phyloP scores from a whole-genome alignment of 1,139 yeast genomes.

The Blastobotrys illinoisensis region DNA sequence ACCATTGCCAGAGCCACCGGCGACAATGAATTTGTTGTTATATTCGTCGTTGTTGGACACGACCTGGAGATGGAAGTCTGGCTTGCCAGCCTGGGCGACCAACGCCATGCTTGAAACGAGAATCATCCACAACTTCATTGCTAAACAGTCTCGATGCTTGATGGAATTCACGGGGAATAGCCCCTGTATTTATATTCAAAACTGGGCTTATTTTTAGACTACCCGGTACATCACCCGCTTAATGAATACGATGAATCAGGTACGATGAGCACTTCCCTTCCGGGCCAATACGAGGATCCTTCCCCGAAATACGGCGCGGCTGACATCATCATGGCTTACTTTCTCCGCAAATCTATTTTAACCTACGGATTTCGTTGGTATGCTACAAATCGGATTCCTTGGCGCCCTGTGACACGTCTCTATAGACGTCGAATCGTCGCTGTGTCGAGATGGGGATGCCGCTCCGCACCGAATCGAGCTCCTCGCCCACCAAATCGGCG shows the following conservation, averaged over 20 bases:
- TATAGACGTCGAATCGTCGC: conserved; percentile 80
- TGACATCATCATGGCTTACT: neutral
- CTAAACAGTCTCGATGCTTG: neutral
- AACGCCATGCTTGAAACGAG: neutral
- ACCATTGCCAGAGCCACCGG: neutral
- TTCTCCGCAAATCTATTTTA: neutral
- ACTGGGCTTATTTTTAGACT: neutral
- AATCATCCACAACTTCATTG: neutral
- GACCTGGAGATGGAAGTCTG: conserved; percentile 4
- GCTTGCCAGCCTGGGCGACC: conserved; percentile 1
- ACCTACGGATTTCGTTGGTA: neutral
- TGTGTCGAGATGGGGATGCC: conserved; percentile 76
- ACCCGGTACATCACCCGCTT: neutral
- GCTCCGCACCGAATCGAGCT: conserved; percentile 54
- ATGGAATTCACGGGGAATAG: neutral
- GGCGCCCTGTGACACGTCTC: conserved; percentile 51
- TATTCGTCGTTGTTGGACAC: neutral
- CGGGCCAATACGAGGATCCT: neutral
- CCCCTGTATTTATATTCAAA: neutral
- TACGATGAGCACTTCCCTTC: neutral
- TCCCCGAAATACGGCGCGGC: neutral
- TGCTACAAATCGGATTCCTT: conserved; percentile 23
- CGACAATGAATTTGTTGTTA: conserved; percentile 1
- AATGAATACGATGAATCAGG: neutral
- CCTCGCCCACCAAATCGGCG: conserved; percentile 68